Base-by-base conservation (phyloP, 2,329 filamentous ascomycete genomes). In the Endoconidiophora polonica region DNA sequence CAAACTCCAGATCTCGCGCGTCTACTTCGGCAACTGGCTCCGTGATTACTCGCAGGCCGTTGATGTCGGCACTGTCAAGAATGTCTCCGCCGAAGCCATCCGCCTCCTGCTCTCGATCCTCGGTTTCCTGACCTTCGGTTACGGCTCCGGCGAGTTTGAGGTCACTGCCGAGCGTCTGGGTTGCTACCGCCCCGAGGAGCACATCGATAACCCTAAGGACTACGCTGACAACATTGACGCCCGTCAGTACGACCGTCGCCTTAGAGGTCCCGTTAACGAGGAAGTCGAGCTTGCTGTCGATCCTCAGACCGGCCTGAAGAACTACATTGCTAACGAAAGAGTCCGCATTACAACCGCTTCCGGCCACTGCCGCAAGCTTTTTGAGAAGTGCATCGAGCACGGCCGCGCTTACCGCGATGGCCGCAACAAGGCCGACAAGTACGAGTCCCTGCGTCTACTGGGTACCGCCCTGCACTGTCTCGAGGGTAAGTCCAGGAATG, bases 21-120 rank as follows among this genome's bases (percentile, higher is more conserved):
- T 93, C 55, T 95, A 95, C 69, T 95, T 95, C 68, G 88, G 88
- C 56, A 95, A 94, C 69, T 94, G 88, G 88, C 76, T 94, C 33
- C 77, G 75, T 53, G 88, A 95, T 66, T 95, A 95, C 66, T 91
- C 84, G 48, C 88, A 95, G 65, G 88, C 87, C 54, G 84, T 94
- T 58, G 88, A 95, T 63, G 85, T 94, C 46, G 88, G 86, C 54
- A 93, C 86, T 3, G 77, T 94, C 66, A 94, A 94, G 68, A 77
- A 81, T 58, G 87, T 95, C 55, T 90, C 84, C 50, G 82, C 86
- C 47, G 86, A 94, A 65, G 87, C 87, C 52, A 94, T 95, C 60
- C 81, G 88, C 33, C 83, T 95, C 45, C 70, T 94, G 12, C 76
- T 95, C 50, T 94, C 84, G 72, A 77, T 95, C 43, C 73, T 95